Base-by-base conservation (phyloP, 345 rosid species). In the Cardamine occulta region DNA sequence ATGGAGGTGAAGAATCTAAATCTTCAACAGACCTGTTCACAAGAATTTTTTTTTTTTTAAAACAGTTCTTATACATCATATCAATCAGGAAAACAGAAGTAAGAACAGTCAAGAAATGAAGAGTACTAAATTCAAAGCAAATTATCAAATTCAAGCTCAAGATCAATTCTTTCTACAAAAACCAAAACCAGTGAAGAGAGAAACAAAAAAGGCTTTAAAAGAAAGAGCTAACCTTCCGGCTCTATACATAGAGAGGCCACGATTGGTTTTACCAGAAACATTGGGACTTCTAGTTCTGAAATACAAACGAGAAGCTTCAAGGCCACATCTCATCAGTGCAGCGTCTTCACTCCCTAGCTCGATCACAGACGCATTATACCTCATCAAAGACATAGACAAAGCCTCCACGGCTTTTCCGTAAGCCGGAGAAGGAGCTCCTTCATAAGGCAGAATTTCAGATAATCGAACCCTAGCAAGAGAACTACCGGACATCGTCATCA, bases 1-100 rank as follows among this genome's bases (percentile, higher is more conserved):
- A 94, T 3, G 98, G 96, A 29, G 98, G 98, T 47, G 95, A 88
- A 26, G 98, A 86, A 77, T 91, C 97, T 81, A 88, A 83, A 82
- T 94, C 96, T 82, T 91, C 98, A 73, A 87, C 77, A 47, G 96
- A 84, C 82, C 98, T 94, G 65, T 72, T 63, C 60, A 80, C 13
- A n/a, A n/a, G n/a, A n/a, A n/a, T n/a, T n/a, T n/a, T n/a, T n/a
- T n/a, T n/a, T n/a, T n/a, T n/a, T n/a, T n/a, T n/a, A n/a, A n/a
- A 68, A 35, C 61, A 75, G 1, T 34, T n/a, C 7, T 24, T 21
- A 72, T 14, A 72, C 17, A 53, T 28, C 31, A n/a, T n/a, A n/a
- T n/a, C n/a, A n/a, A n/a, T n/a, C n/a, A n/a, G n/a, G n/a, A n/a
- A n/a, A n/a, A n/a, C n/a, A n/a, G n/a, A n/a, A n/a, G n/a, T n/a